Percentiles rank a stretch among this genome's conserved stretches.
Conservation (phyloP, 1,284 basidiomycete genomes). For the Leccinum variabile region DNA sequence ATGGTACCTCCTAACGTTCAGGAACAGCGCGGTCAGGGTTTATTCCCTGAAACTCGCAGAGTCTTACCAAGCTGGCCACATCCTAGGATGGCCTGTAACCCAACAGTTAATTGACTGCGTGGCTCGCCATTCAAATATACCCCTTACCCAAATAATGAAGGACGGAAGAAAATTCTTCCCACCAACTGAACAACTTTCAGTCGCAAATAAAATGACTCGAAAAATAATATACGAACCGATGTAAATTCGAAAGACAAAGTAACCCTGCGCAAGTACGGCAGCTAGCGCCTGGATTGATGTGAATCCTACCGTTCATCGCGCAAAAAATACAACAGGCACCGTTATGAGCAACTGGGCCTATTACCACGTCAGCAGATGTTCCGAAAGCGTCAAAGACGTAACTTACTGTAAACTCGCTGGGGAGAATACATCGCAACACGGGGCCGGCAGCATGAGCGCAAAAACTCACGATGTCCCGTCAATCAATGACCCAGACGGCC, state of each 20-base stretch:
- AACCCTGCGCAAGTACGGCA: slow-evolving; percentile 3
- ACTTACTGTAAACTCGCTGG: slow-evolving; percentile 24
- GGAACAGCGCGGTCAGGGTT: not conserved
- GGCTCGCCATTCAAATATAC: not conserved
- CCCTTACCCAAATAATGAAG: not conserved
- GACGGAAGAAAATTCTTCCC: not conserved
- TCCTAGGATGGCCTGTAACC: not conserved
- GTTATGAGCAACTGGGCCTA: slow-evolving; percentile 12
- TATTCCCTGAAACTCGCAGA: not conserved
- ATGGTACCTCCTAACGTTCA: slow-evolving; percentile 1
- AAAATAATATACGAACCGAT: slow-evolving; percentile 5
- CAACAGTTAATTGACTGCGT: not conserved
- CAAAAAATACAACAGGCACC: not conserved
- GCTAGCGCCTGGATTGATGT: slow-evolving; percentile 7
- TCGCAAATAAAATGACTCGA: not conserved
- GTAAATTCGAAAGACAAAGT: slow-evolving; percentile 20
- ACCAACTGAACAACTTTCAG: not conserved
- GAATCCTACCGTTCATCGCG: not conserved
- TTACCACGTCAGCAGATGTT: not conserved
- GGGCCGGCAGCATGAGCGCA: not conserved
- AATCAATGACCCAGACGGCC: not conserved
- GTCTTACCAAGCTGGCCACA: slow-evolving; percentile 7
- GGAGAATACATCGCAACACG: not conserved
- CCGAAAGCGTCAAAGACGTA: not conserved
- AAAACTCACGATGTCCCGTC: slow-evolving; percentile 8